These are phyloP conservation scores for Nannochloropsis salina DNA, from an alignment of 108 stramenopile genomes.

Conservation along the genomic window DNA sequence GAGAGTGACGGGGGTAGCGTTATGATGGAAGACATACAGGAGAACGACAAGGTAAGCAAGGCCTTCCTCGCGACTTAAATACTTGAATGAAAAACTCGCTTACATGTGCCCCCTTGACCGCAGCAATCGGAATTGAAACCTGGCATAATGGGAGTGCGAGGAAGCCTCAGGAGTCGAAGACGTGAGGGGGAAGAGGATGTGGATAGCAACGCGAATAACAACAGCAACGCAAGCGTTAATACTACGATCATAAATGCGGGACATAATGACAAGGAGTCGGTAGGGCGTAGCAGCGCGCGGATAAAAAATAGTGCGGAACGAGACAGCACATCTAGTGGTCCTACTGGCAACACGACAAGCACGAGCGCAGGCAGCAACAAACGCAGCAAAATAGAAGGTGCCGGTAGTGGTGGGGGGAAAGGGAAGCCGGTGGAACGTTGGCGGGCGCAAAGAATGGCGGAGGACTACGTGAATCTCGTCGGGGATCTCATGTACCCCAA, in stretches of 20 bases:
- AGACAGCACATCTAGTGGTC: not conserved
- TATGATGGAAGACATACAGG: not conserved
- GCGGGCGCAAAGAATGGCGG: slow-evolving; percentile 43
- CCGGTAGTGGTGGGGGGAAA: not conserved
- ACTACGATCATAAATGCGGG: not conserved
- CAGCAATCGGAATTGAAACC: not conserved
- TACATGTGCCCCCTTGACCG: not conserved
- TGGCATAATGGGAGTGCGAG: not conserved
- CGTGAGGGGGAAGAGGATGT: not conserved
- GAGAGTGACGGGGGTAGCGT: slow-evolving; percentile 19
- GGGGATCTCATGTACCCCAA: slow-evolving; percentile 34
- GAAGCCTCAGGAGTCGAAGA: not conserved
- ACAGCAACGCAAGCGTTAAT: not conserved
- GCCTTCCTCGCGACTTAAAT: not conserved
- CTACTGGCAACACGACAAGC: not conserved
- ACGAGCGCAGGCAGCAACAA: not conserved
- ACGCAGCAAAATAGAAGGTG: not conserved
- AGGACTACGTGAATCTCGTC: slow-evolving; percentile 37
- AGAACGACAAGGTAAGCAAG: slow-evolving; percentile 13
- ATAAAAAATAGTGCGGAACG: not conserved
- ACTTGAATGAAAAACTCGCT: not conserved
- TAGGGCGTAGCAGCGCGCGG: slow-evolving; percentile 15
- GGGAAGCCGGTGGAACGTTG: slow-evolving; percentile 21
- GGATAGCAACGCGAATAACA: not conserved
- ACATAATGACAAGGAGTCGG: not conserved